Percentiles rank a stretch among this genome's conserved stretches.
Evolutionary conservation across 495 filamentous ascomycete genomes (phyloP).

Genomic region (Pseudoneurospora amorphoporcata): DNA sequence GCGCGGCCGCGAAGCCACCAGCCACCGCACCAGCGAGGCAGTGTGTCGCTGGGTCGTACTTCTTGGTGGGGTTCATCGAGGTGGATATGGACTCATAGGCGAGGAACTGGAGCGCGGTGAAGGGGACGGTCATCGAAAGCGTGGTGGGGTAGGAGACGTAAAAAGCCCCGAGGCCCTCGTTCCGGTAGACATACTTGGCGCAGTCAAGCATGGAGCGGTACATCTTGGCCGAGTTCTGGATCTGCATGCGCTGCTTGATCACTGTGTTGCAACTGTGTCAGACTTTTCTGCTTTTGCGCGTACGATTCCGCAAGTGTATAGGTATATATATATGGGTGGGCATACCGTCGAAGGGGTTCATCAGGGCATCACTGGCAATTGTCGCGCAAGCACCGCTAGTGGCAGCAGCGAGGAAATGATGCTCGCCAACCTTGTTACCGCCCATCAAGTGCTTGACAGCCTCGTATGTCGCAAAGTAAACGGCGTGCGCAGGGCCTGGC

Average conservation of each 20-base stretch:
- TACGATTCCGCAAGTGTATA: background rate
- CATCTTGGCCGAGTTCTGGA: slow-evolving; percentile 76
- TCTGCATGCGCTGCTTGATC: slow-evolving; percentile 99
- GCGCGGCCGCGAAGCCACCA: slow-evolving; percentile 82
- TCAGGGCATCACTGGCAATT: slow-evolving; percentile 92
- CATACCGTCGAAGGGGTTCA: slow-evolving; percentile 98
- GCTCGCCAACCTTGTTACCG: slow-evolving; percentile 76
- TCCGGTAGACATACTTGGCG: slow-evolving; percentile 72
- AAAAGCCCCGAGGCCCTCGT: slow-evolving; percentile 84
- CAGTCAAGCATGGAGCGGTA: slow-evolving; percentile 80
- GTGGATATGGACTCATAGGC: slow-evolving; percentile 96
- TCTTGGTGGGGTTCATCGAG: slow-evolving; percentile 70
- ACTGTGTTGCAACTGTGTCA: slow-evolving; percentile 43
- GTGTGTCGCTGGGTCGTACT: slow-evolving; percentile 87
- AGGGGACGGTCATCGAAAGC: slow-evolving; percentile 95
- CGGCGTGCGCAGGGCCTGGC: slow-evolving; percentile 86
- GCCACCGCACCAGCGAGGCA: slow-evolving; percentile 85
- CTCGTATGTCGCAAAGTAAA: slow-evolving; percentile 98
- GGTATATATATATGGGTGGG: background rate
- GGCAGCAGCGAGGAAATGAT: slow-evolving; percentile 89
- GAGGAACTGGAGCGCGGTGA: slow-evolving; percentile 91
- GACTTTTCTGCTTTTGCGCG: background rate
- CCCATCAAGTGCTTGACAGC: slow-evolving; percentile 91
- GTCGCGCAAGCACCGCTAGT: slow-evolving; percentile 88
- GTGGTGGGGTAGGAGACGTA: slow-evolving; percentile 99